phyloP scores from a whole-genome alignment of 768 basidiomycete genomes.

The Russula abietina region DNA sequence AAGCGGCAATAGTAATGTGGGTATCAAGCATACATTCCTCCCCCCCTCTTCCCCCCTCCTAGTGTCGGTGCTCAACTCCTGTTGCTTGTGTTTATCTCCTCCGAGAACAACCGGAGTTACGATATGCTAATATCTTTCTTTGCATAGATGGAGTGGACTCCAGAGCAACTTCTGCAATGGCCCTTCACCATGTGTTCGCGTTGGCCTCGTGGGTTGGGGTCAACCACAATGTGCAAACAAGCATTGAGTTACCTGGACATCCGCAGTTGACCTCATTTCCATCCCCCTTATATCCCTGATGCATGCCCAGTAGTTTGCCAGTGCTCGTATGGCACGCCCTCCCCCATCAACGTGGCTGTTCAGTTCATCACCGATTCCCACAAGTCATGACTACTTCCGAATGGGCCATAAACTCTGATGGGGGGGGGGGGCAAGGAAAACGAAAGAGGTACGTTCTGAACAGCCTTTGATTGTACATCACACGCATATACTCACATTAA shows the following conservation, averaged over 20 bases:
- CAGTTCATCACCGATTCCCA: background rate
- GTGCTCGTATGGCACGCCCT: background rate
- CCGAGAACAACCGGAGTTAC: background rate
- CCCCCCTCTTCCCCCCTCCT: background rate
- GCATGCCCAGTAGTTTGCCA: conserved; percentile 1
- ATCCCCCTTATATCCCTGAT: background rate
- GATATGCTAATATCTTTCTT: background rate
- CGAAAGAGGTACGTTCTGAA: background rate
- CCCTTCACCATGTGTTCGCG: conserved; percentile 10
- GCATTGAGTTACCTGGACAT: background rate
- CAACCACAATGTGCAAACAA: background rate
- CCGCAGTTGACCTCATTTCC: background rate
- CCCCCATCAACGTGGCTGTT: background rate
- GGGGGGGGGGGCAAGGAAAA: background rate
- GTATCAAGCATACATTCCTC: background rate
- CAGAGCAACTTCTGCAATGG: background rate
- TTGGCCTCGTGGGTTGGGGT: conserved; percentile 13
- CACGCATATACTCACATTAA: conserved; percentile 15
- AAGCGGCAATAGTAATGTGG: no score
- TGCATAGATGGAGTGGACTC: background rate
- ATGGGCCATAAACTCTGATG: background rate
- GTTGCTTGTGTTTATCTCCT: no score
- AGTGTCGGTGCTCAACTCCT: background rate
- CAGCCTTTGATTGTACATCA: background rate
- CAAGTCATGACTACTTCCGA: background rate